phyloP scores from a whole-genome alignment of 495 filamentous ascomycete genomes.

The Chaetomium fimeti region DNA sequence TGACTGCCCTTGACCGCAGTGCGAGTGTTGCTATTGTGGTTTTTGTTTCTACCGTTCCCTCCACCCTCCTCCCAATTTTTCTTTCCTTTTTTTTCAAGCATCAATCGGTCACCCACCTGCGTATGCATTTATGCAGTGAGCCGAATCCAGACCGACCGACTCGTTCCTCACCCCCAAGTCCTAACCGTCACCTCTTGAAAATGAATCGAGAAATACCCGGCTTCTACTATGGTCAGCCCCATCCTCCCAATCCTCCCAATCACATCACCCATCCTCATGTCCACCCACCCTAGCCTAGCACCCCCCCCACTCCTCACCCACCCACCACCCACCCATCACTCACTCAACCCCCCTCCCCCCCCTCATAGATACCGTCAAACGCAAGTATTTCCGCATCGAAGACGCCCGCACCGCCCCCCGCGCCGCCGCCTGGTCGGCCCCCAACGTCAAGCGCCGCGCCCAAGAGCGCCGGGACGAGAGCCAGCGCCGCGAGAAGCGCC shows the following conservation, averaged over 20 bases:
- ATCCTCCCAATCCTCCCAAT: neutral
- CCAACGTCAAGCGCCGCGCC: slow-evolving; percentile 43
- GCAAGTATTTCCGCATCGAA: slow-evolving; percentile 53
- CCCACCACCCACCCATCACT: neutral
- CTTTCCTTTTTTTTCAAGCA: too few species aligned
- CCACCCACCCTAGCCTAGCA: neutral
- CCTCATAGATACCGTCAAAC: slow-evolving; percentile 41
- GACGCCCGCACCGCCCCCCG: slow-evolving; percentile 33
- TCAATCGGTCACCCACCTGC: too few species aligned
- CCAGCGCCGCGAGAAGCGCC: slow-evolving; percentile 7
- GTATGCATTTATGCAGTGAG: neutral
- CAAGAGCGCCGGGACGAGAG: slow-evolving; percentile 25
- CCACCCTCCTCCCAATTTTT: too few species aligned
- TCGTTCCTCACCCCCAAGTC: too few species aligned
- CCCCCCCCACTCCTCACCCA: neutral
- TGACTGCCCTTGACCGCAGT: too few species aligned
- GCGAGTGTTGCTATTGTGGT: too few species aligned
- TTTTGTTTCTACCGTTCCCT: too few species aligned
- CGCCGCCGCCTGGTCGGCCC: slow-evolving; percentile 35
- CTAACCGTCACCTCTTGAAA: neutral
- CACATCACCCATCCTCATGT: neutral
- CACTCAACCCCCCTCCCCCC: too few species aligned
- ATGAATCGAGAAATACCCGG: slow-evolving; percentile 36
- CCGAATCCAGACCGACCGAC: neutral
- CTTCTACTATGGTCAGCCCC: slow-evolving; percentile 44